Evolutionary conservation across 2,329 filamentous ascomycete genomes (phyloP).

Genomic region (Penicillium brasilianum): DNA sequence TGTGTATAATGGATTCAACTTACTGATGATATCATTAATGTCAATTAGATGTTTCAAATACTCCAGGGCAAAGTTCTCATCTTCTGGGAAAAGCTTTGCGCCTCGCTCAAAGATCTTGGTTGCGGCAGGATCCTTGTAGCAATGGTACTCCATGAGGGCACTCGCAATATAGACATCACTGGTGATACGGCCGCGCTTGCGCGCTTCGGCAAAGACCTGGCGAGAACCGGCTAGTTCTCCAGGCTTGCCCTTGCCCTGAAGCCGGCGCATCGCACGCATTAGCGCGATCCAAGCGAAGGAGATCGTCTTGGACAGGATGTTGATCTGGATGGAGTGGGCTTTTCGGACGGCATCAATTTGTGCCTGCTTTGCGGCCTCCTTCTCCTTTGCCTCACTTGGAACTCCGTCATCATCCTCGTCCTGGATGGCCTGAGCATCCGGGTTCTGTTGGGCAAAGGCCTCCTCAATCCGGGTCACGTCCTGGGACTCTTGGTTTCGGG

Average conservation of each 20-base stretch:
- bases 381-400: slow-evolving; percentile 54
- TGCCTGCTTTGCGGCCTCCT: slow-evolving; percentile 57
- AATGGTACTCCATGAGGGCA: slow-evolving; percentile 90
- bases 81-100: slow-evolving; percentile 88
- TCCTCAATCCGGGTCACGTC: slow-evolving; percentile 61
- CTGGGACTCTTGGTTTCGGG: slow-evolving; percentile 68
- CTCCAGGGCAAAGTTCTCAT: slow-evolving; percentile 90
- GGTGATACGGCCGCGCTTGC: slow-evolving; percentile 83
- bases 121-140: slow-evolving; percentile 91
- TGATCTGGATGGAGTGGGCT: slow-evolving; percentile 73
- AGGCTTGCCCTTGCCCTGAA: slow-evolving; percentile 81
- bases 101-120: slow-evolving; percentile 96
- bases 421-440: slow-evolving; percentile 44
- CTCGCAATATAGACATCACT: slow-evolving; percentile 95
- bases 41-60: slow-evolving; percentile 94
- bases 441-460: slow-evolving; percentile 52
- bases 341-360: slow-evolving; percentile 65
- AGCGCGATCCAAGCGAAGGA: slow-evolving; percentile 95
- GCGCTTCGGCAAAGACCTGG: slow-evolving; percentile 86
- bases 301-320: slow-evolving; percentile 79
- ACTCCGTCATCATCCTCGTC: slow-evolving; percentile 62
- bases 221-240: slow-evolving; percentile 75
- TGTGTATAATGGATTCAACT: slow-evolving; percentile 45
- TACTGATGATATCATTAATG: slow-evolving; percentile 91
- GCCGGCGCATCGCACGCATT: slow-evolving; percentile 89